These are phyloP conservation scores for Fusarium avenaceum DNA, from an alignment of 2,329 filamentous ascomycete genomes.

Conservation along the genomic window DNA sequence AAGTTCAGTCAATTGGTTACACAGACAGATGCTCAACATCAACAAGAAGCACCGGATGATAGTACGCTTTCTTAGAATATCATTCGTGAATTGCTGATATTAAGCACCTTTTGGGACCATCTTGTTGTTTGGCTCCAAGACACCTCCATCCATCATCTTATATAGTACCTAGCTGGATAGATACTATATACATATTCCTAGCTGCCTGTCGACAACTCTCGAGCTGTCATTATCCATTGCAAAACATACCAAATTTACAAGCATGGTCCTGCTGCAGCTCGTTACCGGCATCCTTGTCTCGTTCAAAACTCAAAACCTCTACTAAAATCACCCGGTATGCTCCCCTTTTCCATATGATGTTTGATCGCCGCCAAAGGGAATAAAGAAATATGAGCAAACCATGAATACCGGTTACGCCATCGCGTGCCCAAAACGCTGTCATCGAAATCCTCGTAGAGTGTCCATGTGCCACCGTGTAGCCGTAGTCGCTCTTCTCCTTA, in stretches of 20 bases:
- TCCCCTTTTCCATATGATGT: conserved; percentile 43
- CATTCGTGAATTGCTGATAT: too few relatives aligned
- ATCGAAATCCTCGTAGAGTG: conserved; percentile 35
- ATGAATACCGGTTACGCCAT: conserved; percentile 49
- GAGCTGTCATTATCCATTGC: background rate
- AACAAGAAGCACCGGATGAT: too few relatives aligned
- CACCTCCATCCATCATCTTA: conserved; percentile 1
- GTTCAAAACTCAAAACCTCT: conserved; percentile 14
- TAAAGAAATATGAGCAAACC: conserved; percentile 44
- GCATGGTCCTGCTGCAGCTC: conserved; percentile 7
- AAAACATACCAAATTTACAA: background rate
- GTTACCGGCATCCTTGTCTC: background rate
- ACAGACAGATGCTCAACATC: too few relatives aligned
- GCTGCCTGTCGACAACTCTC: background rate
- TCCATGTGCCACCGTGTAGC: conserved; percentile 3
- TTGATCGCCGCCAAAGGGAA: conserved; percentile 41
- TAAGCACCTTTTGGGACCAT: too few relatives aligned
- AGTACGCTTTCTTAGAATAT: too few relatives aligned
- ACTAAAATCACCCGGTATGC: conserved; percentile 35
- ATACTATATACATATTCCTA: background rate
- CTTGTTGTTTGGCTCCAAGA: background rate
- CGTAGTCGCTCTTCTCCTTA: conserved; percentile 15
- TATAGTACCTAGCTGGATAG: conserved; percentile 11
- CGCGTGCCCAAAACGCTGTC: conserved; percentile 46
- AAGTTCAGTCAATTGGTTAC: background rate